Base-by-base conservation (phyloP, 257 asterid genomes). In the Echium plantagineum region DNA sequence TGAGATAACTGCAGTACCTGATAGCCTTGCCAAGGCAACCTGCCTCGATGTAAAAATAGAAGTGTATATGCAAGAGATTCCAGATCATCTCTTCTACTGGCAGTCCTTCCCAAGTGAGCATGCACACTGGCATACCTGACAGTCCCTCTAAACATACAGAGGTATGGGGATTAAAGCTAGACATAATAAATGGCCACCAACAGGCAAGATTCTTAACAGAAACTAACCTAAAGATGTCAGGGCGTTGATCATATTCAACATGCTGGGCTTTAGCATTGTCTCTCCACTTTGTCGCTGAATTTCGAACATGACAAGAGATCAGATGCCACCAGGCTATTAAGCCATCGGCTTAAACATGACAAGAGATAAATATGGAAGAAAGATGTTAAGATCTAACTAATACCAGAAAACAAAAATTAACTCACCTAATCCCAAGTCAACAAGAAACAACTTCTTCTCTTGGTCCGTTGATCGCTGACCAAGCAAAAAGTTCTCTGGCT, bases 21-120 rank as follows among this genome's bases (percentile, higher is more conserved):
- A 72, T 65, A 78, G 19, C 83, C 83, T 69, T 78, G 83, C 80
- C 83, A 78, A 7, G 83, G 83, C 48, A 78, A 52, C 76, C 80
- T 66, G 61, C 83, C 83, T 60, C 72, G 68, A 59, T 74, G 80
- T 68, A 78, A 80, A 67, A 78, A 78, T 30, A 78, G 57, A 31
- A 78, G 78, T 2, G 83, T 78, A 57, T 78, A 78, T 30, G 83
- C 83, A 63, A 78, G 79, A 7, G 82, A 77, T 57, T 77, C 82
- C 42, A 77, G 66, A 69, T 78, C 83, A 69, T 78, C 83, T 67
- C 83, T 78, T 66, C 83, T 71, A 72, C 80, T 78, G 8, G 80
- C 80, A 60, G 80, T 74, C 69, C 83, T 78, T 66, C 83, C 83
- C 70, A 78, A 63, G 74, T 78, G 83, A 63, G 83, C 83, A 60